These are phyloP conservation scores for Scheffersomyces spartinae DNA, from an alignment of 805 yeast genomes.

Conservation along the genomic window DNA sequence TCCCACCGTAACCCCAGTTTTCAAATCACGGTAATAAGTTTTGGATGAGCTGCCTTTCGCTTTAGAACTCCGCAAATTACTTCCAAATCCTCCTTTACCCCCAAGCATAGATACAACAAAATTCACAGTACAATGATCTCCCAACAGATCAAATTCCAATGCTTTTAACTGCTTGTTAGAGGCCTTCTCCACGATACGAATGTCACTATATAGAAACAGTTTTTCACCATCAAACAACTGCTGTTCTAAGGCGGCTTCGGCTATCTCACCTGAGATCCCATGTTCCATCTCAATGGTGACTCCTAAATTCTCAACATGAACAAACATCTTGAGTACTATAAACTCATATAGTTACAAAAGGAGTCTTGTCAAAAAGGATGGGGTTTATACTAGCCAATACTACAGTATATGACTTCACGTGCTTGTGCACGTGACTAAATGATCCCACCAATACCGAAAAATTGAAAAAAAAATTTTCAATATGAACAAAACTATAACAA, in stretches of 20 bases:
- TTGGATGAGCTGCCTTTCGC: neutral
- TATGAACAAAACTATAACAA: conserved; percentile 15
- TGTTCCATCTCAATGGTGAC: too few relatives aligned
- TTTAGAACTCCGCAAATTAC: conserved; percentile 1
- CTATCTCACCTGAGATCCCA: conserved; percentile 1
- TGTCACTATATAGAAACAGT: neutral
- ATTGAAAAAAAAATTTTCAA: conserved; percentile 13
- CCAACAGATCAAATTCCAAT: neutral
- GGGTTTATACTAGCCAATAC: too few relatives aligned
- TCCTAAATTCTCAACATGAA: too few relatives aligned
- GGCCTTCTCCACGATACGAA: neutral
- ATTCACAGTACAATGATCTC: neutral
- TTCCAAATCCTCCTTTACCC: conserved; percentile 6
- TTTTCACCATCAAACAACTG: neutral
- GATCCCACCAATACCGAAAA: conserved; percentile 1
- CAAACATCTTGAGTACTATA: too few relatives aligned
- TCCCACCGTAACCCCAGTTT: conserved; percentile 2
- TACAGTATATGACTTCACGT: too few relatives aligned
- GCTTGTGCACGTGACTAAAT: neutral
- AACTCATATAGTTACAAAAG: too few relatives aligned
- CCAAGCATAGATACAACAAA: conserved; percentile 1
- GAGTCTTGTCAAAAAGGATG: too few relatives aligned
- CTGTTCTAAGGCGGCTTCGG: conserved; percentile 1
- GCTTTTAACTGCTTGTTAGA: neutral
- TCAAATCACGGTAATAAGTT: conserved; percentile 3